phyloP scores from a whole-genome alignment of 2,329 filamentous ascomycete genomes.

The Colletotrichum tabaci region DNA sequence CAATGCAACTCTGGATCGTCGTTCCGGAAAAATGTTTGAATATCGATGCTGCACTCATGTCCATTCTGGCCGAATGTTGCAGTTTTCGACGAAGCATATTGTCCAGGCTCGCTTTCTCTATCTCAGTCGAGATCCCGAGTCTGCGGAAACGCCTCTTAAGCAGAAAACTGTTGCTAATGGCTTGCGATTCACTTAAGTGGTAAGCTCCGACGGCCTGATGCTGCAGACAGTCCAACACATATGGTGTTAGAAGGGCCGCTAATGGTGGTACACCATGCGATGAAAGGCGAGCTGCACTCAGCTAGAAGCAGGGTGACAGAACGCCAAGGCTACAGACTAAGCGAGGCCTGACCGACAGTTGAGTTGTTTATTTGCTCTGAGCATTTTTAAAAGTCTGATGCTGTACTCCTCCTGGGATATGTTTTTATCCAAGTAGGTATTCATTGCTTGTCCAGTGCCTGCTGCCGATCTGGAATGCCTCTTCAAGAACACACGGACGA shows the following conservation, averaged over 20 bases:
- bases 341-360: not conserved
- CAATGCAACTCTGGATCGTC: slow-evolving; percentile 35
- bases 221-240: not conserved
- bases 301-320: not conserved
- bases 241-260: not conserved
- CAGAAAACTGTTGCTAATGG: not conserved
- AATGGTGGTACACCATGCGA: not conserved
- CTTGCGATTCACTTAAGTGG: not conserved
- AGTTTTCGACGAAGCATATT: slow-evolving; percentile 16
- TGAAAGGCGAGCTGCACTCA: not conserved
- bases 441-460: not conserved
- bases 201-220: not conserved
- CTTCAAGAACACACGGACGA: no score
- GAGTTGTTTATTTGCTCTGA: slow-evolving; percentile 1
- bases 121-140: no score
- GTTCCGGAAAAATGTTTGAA: slow-evolving; percentile 9
- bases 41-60: slow-evolving; percentile 28
- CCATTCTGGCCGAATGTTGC: slow-evolving; percentile 29
- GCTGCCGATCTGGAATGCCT: no score
- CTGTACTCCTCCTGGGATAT: not conserved
- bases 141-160: no score
- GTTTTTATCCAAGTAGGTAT: not conserved
- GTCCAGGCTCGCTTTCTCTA: not conserved
- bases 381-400: not conserved
- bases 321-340: slow-evolving; percentile 17